These are phyloP conservation scores for Trypanosoma platydactyli DNA, from an alignment of 208 protist species.

Conservation along the genomic window DNA sequence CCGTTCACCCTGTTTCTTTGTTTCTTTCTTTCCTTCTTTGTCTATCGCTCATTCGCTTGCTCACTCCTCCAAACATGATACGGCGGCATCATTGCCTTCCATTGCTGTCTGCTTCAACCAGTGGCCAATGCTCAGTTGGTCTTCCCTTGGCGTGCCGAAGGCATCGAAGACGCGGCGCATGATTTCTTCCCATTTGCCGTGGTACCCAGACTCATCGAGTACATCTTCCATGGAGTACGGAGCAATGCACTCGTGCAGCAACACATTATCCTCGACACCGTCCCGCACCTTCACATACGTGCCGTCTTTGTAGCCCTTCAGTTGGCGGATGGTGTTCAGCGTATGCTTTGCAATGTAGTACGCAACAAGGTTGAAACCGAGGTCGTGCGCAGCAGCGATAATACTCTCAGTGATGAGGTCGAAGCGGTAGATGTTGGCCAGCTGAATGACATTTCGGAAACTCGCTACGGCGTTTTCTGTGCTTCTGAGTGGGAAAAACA, in stretches of 20 bases:
- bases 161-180: slow-evolving; percentile 83
- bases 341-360: slow-evolving; percentile 94
- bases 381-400: slow-evolving; percentile 72
- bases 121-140: slow-evolving; percentile 48
- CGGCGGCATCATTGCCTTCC: background rate
- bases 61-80: background rate
- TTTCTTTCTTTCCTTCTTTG: no score
- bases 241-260: slow-evolving; percentile 87
- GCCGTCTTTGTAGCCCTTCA: slow-evolving; percentile 87
- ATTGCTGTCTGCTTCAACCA: slow-evolving; percentile 40
- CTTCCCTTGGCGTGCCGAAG: slow-evolving; percentile 59
- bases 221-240: slow-evolving; percentile 59
- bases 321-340: slow-evolving; percentile 88
- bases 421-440: slow-evolving; percentile 76
- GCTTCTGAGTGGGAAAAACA: slow-evolving; percentile 69
- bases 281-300: slow-evolving; percentile 89
- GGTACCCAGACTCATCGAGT: slow-evolving; percentile 47
- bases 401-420: slow-evolving; percentile 77
- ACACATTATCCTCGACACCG: slow-evolving; percentile 88
- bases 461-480: slow-evolving; percentile 77
- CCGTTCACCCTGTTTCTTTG: no score
- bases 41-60: no score
- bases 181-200: slow-evolving; percentile 62
- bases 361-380: slow-evolving; percentile 86
- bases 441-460: slow-evolving; percentile 88